Base-by-base conservation (phyloP, 2,329 filamentous ascomycete genomes). In the Aureobasidium pullulans region DNA sequence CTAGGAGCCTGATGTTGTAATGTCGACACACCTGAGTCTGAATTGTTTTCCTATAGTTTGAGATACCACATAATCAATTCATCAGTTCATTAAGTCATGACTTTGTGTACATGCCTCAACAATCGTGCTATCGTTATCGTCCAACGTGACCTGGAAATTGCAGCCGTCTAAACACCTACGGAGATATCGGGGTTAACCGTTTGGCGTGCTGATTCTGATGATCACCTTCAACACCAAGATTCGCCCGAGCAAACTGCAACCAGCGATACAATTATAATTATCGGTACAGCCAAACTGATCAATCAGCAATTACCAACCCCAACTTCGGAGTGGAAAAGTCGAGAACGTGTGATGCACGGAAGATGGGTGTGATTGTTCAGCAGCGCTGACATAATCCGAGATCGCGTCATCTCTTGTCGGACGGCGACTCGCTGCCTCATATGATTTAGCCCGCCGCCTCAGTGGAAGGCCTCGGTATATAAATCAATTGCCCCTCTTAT, bases 311-410 rank as follows among this genome's bases (percentile, higher is more conserved):
- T 19, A 43, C 8, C 15, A 42, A 1, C 8, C 3, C 49, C 28
- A 16, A 53, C 11, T 10, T 42, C 11, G 50, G 23, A 36, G 34
- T 31, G 6, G 50, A 54, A 54, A 23, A 29, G 39, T 23, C 37
- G 50, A 31, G 36, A 34, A 6, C 19, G n/a, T 31, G 32, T 39
- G 10, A 3, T 40, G 31, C 23, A 54, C 39, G 39, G 32, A 19
- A 54, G 31, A 52, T 54, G 50, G n/a, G n/a, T 4, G 11, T 28
- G 52, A 56, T 56, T 56, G 52, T 36, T 56, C 52, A 56, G 52
- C 52, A 56, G 19, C 39, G 52, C 52, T 56, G 52, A 56, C 52
- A 56, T 56, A 56, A 56, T 56, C 52, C 6, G 29, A 10, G 8
- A 44, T 56, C 52, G 52, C 52, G 52, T 56, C 52, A 56, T 56